phyloP scores from a whole-genome alignment of 768 basidiomycete genomes.

The Mrakia blollopis region DNA sequence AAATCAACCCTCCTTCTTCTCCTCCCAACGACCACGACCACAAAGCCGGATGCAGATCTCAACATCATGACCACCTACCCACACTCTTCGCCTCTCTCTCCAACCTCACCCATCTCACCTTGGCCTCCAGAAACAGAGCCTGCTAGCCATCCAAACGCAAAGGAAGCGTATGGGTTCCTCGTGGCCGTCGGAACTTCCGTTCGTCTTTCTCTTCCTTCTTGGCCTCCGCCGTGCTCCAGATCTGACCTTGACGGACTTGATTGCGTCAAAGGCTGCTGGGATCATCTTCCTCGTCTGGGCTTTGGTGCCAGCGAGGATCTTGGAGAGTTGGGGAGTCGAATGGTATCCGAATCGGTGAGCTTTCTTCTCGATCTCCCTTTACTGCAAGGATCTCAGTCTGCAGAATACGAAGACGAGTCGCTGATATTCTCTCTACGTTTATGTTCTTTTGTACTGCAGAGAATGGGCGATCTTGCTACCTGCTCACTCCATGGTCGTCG shows the following conservation, averaged over 20 bases:
- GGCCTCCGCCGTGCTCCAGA: too few relatives aligned
- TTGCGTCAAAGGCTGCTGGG: background rate
- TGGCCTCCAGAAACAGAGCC: conserved; percentile 38
- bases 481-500: conserved; percentile 41
- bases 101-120: conserved; percentile 42
- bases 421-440: background rate
- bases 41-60: background rate
- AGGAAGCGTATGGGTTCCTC: conserved; percentile 42
- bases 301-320: conserved; percentile 35
- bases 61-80: background rate
- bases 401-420: background rate
- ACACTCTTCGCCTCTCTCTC: conserved; percentile 33
- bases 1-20: background rate
- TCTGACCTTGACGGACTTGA: background rate
- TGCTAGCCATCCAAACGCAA: conserved; percentile 35
- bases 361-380: background rate
- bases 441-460: conserved; percentile 28
- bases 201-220: conserved; percentile 9
- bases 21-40: background rate
- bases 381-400: too few relatives aligned
- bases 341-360: conserved; percentile 42
- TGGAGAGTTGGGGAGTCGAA: conserved; percentile 36
- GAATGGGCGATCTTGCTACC: conserved; percentile 44
- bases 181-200: conserved; percentile 41
- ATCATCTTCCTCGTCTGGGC: conserved; percentile 41